These are phyloP conservation scores for Salix koriyanagi DNA, from an alignment of 345 rosid species.

Conservation along the genomic window DNA sequence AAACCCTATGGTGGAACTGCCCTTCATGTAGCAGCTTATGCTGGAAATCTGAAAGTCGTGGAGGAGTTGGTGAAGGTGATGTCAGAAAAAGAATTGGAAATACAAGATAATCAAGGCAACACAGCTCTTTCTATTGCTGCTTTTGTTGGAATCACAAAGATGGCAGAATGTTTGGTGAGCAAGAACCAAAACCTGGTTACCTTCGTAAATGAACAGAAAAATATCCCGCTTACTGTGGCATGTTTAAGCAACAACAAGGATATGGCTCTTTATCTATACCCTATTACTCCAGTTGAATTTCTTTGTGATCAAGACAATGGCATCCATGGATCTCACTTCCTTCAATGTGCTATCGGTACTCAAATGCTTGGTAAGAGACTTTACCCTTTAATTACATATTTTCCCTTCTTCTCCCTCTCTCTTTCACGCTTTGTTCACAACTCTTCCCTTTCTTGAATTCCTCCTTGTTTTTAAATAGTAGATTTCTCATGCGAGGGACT, in stretches of 20 bases:
- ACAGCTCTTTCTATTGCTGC: neutral
- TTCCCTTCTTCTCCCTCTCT: no score
- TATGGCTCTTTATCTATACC: neutral
- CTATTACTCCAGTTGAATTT: neutral
- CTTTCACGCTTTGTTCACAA: no score
- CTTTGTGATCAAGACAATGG: neutral
- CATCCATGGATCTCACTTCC: neutral
- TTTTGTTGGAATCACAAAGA: neutral
- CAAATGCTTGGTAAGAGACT: neutral
- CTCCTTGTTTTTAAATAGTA: no score
- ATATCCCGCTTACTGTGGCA: neutral
- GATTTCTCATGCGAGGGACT: no score
- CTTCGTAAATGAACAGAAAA: neutral
- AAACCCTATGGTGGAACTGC: neutral
- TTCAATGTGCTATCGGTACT: neutral
- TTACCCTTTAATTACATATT: no score
- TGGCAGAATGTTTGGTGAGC: neutral
- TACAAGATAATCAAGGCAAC: neutral
- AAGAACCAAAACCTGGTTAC: neutral
- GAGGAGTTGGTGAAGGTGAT: neutral
- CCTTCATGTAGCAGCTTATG: neutral
- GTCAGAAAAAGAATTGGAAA: neutral
- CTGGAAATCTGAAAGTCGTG: neutral
- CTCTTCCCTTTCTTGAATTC: no score
- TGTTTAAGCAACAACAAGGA: neutral